Conservation (phyloP, 2,329 filamentous ascomycete species). For the Phaeosphaeriaceae sp. region DNA sequence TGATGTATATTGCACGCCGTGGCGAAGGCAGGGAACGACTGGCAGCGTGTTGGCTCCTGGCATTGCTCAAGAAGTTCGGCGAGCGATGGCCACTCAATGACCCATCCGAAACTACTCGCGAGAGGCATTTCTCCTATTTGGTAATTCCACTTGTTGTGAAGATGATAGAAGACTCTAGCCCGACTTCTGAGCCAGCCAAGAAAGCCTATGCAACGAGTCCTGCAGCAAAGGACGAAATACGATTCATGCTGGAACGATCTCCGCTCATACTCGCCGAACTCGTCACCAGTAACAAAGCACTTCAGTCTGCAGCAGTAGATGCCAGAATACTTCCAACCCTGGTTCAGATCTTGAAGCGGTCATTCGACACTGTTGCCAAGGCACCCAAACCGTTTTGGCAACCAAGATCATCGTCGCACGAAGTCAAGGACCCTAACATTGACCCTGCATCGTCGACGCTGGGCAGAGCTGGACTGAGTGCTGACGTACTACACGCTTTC, state of each 20-base stretch:
- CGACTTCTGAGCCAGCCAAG: slow-evolving; percentile 31
- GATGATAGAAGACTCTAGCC: slow-evolving; percentile 51
- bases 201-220: slow-evolving; percentile 46
- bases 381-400: slow-evolving; percentile 63
- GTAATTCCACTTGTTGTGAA: slow-evolving; percentile 57
- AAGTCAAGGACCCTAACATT: slow-evolving; percentile 33
- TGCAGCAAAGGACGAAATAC: slow-evolving; percentile 52
- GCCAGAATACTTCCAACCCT: slow-evolving; percentile 68
- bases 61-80: slow-evolving; percentile 45
- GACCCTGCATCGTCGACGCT: slow-evolving; percentile 43
- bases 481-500: slow-evolving; percentile 71
- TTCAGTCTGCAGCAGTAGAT: slow-evolving; percentile 85
- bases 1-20: slow-evolving; percentile 54
- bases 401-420: slow-evolving; percentile 38
- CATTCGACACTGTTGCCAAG: slow-evolving; percentile 66
- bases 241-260: slow-evolving; percentile 58
- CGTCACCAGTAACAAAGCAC: slow-evolving; percentile 75
- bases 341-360: slow-evolving; percentile 69
- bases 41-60: slow-evolving; percentile 50
- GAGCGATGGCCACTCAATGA: slow-evolving; percentile 47
- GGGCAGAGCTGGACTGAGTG: slow-evolving; percentile 44
- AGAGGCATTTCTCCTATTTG: slow-evolving; percentile 53
- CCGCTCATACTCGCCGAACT: slow-evolving; percentile 79
- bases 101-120: slow-evolving; percentile 46
- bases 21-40: slow-evolving; percentile 51